phyloP scores from a whole-genome alignment of 305 asterid species.

The Ajuga reptans region DNA sequence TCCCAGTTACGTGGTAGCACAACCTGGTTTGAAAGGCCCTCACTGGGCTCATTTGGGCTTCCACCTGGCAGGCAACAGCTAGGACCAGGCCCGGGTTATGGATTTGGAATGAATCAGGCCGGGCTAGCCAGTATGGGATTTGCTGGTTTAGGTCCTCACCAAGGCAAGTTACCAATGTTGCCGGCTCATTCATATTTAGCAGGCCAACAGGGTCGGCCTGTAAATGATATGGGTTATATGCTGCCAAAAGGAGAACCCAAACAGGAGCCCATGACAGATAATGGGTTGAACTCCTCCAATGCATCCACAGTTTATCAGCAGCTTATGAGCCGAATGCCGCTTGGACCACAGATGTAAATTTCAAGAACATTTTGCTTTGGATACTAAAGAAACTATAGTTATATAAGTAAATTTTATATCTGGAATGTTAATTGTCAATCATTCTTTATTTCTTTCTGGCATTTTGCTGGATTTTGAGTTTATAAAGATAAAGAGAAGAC shows the following conservation, averaged over 20 bases:
- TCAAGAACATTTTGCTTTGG: conserved; percentile 17
- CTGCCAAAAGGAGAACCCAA: conserved; percentile 56
- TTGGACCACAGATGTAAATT: conserved; percentile 61
- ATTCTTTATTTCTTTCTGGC: conserved; percentile 20
- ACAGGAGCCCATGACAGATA: conserved; percentile 46
- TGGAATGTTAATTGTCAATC: conserved; percentile 19
- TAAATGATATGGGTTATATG: conserved; percentile 37
- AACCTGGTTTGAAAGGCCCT: conserved; percentile 42
- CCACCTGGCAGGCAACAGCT: conserved; percentile 39
- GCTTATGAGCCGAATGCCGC: conserved; percentile 60
- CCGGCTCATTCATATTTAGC: conserved; percentile 30
- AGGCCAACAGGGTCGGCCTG: conserved; percentile 34
- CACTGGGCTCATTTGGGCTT: conserved; percentile 36
- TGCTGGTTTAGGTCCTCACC: conserved; percentile 36
- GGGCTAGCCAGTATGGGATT: conserved; percentile 31
- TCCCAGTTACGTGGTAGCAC: conserved; percentile 42
- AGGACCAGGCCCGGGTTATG: conserved; percentile 39
- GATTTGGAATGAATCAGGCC: conserved; percentile 42
- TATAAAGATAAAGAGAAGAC: background rate
- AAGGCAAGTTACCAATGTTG: conserved; percentile 27
- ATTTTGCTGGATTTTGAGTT: background rate
- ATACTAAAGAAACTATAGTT: conserved; percentile 20
- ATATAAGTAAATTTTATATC: conserved; percentile 2
- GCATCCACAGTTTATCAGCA: conserved; percentile 55
- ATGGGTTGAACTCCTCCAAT: conserved; percentile 36